Evolutionary conservation across 768 basidiomycete species (phyloP).

Genomic region (Podaxis carcinomalis): DNA sequence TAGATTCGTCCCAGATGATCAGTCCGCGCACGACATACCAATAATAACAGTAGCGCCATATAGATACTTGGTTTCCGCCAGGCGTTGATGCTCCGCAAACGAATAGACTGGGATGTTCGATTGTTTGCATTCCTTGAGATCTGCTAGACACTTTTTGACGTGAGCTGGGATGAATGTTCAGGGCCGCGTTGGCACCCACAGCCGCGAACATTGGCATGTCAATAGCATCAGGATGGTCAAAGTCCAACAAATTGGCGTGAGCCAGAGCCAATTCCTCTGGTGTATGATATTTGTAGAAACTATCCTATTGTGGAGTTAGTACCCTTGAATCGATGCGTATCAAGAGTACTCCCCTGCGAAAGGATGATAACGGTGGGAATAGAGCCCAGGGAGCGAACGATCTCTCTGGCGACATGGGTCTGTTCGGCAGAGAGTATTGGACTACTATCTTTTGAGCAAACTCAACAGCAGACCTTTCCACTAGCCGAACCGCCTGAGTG

Average conservation of each 20-base stretch:
- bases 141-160: conserved; percentile 64
- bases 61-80: conserved; percentile 77
- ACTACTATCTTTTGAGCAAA: not conserved
- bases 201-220: conserved; percentile 85
- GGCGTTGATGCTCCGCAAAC: conserved; percentile 83
- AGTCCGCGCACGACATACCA: conserved; percentile 31
- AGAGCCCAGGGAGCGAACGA: conserved; percentile 75
- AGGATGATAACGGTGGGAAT: conserved; percentile 88
- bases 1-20: not conserved
- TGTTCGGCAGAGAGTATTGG: conserved; percentile 21
- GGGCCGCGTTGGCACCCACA: conserved; percentile 38
- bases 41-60: conserved; percentile 95
- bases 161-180: not conserved
- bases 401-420: conserved; percentile 85
- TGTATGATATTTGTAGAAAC: conserved; percentile 84
- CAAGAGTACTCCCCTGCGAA: conserved; percentile 57
- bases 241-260: conserved; percentile 74
- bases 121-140: conserved; percentile 80
- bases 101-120: conserved; percentile 94
- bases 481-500: conserved; percentile 75
- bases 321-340: not conserved
- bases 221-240: conserved; percentile 91
- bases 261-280: conserved; percentile 82
- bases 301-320: conserved; percentile 52
- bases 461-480: conserved; percentile 60